These are phyloP conservation scores for Rosa chinensis DNA, from an alignment of 306 rosid genomes.

Conservation along the genomic window DNA sequence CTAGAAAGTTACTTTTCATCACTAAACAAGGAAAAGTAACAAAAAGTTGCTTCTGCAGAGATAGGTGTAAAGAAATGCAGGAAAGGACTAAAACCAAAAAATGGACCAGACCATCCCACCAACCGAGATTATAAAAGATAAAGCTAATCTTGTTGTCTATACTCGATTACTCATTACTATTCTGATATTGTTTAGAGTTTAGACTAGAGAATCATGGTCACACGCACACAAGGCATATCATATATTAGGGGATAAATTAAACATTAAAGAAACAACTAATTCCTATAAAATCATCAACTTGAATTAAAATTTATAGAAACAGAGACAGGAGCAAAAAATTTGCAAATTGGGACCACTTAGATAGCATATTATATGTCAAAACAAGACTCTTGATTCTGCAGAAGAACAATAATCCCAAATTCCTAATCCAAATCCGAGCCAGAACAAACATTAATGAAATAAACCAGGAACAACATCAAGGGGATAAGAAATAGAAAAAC, in stretches of 20 bases:
- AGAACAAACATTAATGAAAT: not conserved
- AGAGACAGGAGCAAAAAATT: not conserved
- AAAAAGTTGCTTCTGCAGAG: slow-evolving; percentile 25
- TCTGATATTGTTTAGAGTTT: not conserved
- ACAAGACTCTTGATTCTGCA: not conserved
- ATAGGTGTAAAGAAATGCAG: slow-evolving; percentile 22
- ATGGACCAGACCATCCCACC: slow-evolving; percentile 18
- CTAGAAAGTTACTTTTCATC: slow-evolving; percentile 10
- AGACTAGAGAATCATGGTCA: not conserved
- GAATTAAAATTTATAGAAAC: slow-evolving; percentile 1
- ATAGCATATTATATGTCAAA: not conserved
- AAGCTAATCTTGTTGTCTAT: not conserved
- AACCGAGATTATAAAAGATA: slow-evolving; percentile 14
- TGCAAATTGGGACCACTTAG: not conserved
- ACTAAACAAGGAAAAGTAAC: slow-evolving; percentile 6
- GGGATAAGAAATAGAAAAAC: slow-evolving; percentile 5
- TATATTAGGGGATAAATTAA: not conserved
- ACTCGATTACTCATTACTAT: not conserved
- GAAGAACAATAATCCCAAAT: slow-evolving; percentile 1
- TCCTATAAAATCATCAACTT: not conserved
- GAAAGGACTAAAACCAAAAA: not conserved
- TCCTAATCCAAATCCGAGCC: not conserved
- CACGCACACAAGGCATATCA: slow-evolving; percentile 3
- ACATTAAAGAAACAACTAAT: not conserved
- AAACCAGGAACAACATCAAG: not conserved